Conservation (phyloP, 805 yeast genomes). For the Kuraishia molischiana region DNA sequence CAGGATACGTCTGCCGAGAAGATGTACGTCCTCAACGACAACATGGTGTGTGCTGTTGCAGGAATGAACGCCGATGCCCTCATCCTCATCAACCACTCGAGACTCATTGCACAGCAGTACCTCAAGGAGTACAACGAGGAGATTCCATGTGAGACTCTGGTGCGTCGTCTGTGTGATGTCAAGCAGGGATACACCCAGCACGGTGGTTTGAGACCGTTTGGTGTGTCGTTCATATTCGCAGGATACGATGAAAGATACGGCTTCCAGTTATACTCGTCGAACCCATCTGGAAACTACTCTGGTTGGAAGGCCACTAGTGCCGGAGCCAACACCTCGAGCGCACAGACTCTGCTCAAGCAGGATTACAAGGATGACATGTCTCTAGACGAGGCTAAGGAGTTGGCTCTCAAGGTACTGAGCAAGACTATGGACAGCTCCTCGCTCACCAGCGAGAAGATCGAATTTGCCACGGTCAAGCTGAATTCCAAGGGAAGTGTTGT, state of each 20-base stretch:
- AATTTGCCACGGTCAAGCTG: conserved; percentile 72
- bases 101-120: conserved; percentile 76
- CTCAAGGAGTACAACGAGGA: conserved; percentile 83
- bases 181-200: conserved; percentile 98
- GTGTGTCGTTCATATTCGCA: conserved; percentile 92
- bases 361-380: conserved; percentile 81
- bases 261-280: conserved; percentile 88
- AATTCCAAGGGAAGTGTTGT: conserved; percentile 38
- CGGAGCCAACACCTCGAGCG: conserved; percentile 94
- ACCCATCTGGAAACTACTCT: conserved; percentile 95
- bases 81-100: conserved; percentile 78
- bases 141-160: conserved; percentile 87
- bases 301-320: conserved; percentile 98
- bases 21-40: conserved; percentile 75
- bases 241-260: conserved; percentile 88
- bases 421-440: conserved; percentile 90
- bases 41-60: conserved; percentile 88
- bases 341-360: conserved; percentile 91
- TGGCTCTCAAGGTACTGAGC: conserved; percentile 84
- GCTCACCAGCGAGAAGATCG: conserved; percentile 82
- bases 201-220: conserved; percentile 98
- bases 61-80: conserved; percentile 98
- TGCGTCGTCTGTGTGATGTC: conserved; percentile 80
- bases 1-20: conserved; percentile 93
- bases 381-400: conserved; percentile 67